Evolutionary conservation across 345 rosid genomes (phyloP), one percentile per base, ranked within the genome.

Genomic region (Erodium maritimum): DNA sequence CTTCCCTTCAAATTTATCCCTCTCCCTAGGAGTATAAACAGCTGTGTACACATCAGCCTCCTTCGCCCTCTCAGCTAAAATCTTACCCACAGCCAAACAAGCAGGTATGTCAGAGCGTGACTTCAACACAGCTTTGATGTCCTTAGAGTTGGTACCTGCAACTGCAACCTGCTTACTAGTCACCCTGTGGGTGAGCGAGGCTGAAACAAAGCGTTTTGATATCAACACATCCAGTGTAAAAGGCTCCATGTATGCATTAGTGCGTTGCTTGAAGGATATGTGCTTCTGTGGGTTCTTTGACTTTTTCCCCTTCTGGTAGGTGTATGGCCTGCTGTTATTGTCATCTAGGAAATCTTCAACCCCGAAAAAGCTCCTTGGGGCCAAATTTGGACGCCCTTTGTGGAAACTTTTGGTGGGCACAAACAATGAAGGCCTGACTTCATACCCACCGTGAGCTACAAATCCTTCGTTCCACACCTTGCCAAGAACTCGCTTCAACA

Each of bases 291-390:
- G 87, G 61, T 87, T 83, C 77, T 93, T 89, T 0, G 96, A 83
- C 61, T 74, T 85, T 62, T 89, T 89, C 73, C 65, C 96, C 65
- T 89, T 87, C 67, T 89, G 75, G 69, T 81, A 93, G 54, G 95
- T 89, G 78, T 87, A 85, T 8, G 99, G 96, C 66, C 86, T 70
- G 85, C 91, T 82, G 62, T 81, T 89, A 63, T 85, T 79, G 23
- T 89, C 99, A 45, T 93, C 99, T 58, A 93, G 61, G 59, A 81
- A 93, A 76, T 93, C 95, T 78, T 93, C 99, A 18, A 93, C 96
- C 17, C 99, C 96, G 29, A 85, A 93, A 63, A 93, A 93, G 73
- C 96, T 93, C 77, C 99, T 87, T 17, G 90, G 94, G 24, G 89
- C 79, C 65, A 46, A 66, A 20, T 21, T 66, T 59, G 77, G 67